Evolutionary conservation across 345 rosid genomes (phyloP).

Genomic region (Abelmoschus esculentus): DNA sequence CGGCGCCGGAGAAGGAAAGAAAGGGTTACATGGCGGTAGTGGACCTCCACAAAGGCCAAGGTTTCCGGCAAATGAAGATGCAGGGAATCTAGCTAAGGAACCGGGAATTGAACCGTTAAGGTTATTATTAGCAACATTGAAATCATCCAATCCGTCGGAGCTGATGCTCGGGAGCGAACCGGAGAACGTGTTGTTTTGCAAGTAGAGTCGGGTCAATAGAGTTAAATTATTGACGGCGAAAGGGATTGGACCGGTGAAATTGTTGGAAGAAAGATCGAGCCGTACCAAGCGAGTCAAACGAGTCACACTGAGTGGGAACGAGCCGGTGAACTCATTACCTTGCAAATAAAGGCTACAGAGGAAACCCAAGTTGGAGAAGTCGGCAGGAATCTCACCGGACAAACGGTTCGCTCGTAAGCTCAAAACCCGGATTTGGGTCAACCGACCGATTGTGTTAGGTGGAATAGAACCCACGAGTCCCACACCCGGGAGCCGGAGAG

Average conservation of each 20-base stretch:
- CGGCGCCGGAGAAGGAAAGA: slow-evolving; percentile 60
- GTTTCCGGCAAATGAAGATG: slow-evolving; percentile 61
- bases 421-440: slow-evolving; percentile 67
- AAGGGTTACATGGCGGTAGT: slow-evolving; percentile 57
- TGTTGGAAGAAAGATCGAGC: slow-evolving; percentile 79
- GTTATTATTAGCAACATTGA: slow-evolving; percentile 68
- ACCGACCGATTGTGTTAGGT: slow-evolving; percentile 47
- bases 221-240: slow-evolving; percentile 64
- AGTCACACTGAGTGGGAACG: slow-evolving; percentile 57
- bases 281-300: slow-evolving; percentile 47
- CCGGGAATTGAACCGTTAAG: slow-evolving; percentile 80
- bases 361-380: slow-evolving; percentile 61
- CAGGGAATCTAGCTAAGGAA: slow-evolving; percentile 35
- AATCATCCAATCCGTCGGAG: slow-evolving; percentile 24
- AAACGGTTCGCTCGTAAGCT: slow-evolving; percentile 86
- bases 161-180: slow-evolving; percentile 57
- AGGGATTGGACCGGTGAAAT: slow-evolving; percentile 67
- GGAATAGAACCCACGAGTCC: slow-evolving; percentile 80
- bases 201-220: slow-evolving; percentile 52
- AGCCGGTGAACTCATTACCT: slow-evolving; percentile 49
- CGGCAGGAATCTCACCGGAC: slow-evolving; percentile 66
- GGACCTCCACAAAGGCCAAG: slow-evolving; percentile 81
- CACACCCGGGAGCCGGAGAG: slow-evolving; percentile 78
- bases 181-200: slow-evolving; percentile 55
- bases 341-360: slow-evolving; percentile 77